Conservation (phyloP, 169 alveolate species). For the Eimeria sp. region DNA sequence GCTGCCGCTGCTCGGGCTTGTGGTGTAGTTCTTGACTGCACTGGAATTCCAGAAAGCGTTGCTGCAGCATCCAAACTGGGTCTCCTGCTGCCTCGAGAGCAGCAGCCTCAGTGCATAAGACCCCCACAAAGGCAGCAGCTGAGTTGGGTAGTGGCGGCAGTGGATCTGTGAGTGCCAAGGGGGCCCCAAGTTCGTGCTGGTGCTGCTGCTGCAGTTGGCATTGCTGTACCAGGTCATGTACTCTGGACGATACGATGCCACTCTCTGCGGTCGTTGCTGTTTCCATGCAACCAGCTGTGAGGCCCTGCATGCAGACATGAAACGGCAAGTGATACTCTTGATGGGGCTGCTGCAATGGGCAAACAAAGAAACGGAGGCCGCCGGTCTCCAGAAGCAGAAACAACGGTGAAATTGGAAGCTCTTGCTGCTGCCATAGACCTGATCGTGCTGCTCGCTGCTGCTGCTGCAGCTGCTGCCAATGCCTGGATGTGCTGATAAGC, state of each 20-base stretch:
- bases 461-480: slow-evolving; percentile 76
- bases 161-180: slow-evolving; percentile 44
- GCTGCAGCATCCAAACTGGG: slow-evolving; percentile 51
- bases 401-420: slow-evolving; percentile 54
- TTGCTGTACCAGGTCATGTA: background rate
- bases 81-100: slow-evolving; percentile 63
- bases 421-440: slow-evolving; percentile 16
- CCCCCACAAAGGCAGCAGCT: slow-evolving; percentile 19
- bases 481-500: slow-evolving; percentile 8
- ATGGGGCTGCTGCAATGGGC: slow-evolving; percentile 17
- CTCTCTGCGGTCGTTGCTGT: slow-evolving; percentile 19
- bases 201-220: slow-evolving; percentile 5
- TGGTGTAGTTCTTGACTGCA: background rate
- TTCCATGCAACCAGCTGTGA: background rate
- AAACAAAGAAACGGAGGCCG: slow-evolving; percentile 60
- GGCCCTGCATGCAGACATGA: slow-evolving; percentile 19
- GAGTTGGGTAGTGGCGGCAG: slow-evolving; percentile 52
- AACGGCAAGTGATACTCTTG: background rate
- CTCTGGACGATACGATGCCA: background rate
- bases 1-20: slow-evolving; percentile 29
- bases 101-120: slow-evolving; percentile 27
- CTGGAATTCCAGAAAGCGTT: background rate
- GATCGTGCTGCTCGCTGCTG: slow-evolving; percentile 76
- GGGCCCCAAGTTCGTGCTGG: slow-evolving; percentile 19
- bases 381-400: slow-evolving; percentile 67